Base-by-base conservation (phyloP, 2,329 filamentous ascomycete genomes). In the Mollisia scopiformis region DNA sequence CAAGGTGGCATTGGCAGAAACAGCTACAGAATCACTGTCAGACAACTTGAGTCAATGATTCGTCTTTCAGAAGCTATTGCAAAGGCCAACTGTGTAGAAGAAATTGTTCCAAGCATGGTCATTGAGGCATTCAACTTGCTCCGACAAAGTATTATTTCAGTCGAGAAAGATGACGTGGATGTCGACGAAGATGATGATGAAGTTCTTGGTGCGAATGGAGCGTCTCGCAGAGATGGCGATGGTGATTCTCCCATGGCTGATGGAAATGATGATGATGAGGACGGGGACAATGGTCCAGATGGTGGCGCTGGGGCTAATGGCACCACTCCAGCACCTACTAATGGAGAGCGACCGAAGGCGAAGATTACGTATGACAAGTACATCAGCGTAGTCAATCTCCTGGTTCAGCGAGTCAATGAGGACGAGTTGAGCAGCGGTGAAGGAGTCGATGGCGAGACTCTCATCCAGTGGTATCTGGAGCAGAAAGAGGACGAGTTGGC, bases 311-410 rank as follows among this genome's bases (percentile, higher is more conserved):
- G 63, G 21, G 63, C 62, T 16, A 62, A 59, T 25, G 61, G 58
- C 23, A 53, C 68, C 2, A 73, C 72, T 21, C 70, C 72, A 35
- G 66, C 62, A 30, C 57, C 66, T n/a, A 54, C 58, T 4, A 65
- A 47, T 52, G 62, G 63, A 35, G 61, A 64, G 47, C 68, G 59
- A 30, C 61, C 58, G 68, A 93, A 90, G 78, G 95, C 91, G 57
- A 95, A 93, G 71, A 94, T 99, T 73, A 96, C 93, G 3, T 96
- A 96, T 72, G 94, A 98, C 71, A 95, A 96, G 76, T 99, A 96
- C 77, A 91, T 94, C 74, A 84, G 86, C 71, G 97, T 98, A 75
- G 86, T 97, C 61, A 97, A 96, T 74, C 78, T 91, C 71, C 82
- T 99, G 50, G 91, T 97, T 30, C 86, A 88, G 67, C 87, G 90